Base-by-base conservation (phyloP, 2,329 filamentous ascomycete species). In the Diplodia seriata region DNA sequence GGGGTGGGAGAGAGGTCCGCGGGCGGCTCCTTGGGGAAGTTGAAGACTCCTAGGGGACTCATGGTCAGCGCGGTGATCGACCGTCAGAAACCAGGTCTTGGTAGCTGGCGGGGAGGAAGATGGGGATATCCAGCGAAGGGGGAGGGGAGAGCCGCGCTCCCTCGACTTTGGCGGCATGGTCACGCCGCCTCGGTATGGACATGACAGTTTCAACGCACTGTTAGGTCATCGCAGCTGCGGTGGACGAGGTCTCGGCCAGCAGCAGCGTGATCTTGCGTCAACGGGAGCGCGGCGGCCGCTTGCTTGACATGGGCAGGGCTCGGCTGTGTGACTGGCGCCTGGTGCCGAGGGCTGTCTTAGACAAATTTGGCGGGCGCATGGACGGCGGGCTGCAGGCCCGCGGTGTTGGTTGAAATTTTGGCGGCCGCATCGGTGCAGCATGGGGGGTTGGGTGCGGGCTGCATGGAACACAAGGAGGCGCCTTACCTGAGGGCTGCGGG, bases 41-140 rank as follows among this genome's bases (percentile, higher is more conserved):
- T 75, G 71, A 78, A 70, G 65, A 77, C 75, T 71, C 78, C 78
- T 79, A 80, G 64, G 29, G 77, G 77, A 70, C 78, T 73, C 78
- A 80, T 80, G 75, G 70, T 80, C 72, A 80, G 78, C 74, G 67
- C 40, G 53, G 50, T 47, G 66, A 64, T 63, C 66, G 57, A 69
- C 54, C 40, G 4, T 26, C 29, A 63, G 59, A 63, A 49, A 56
- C 55, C 43, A 54, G 64, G 38, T 36, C 29, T 36, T 56, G 53
- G 64, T 33, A 36, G 40, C 53, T 47, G 54, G 65, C 47, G 47
- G 26, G 15, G 47, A 59, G 65, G 55, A 62, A 53, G 53, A 67
- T 67, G 55, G 65, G 54, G 65, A 61, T 67, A 20, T 67, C 65
- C 65, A 61, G 49, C 43, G 55, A 67, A 67, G 55, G 54, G 53